phyloP scores from a whole-genome alignment of 768 basidiomycete genomes.

The Leccinum pellstonianum region DNA sequence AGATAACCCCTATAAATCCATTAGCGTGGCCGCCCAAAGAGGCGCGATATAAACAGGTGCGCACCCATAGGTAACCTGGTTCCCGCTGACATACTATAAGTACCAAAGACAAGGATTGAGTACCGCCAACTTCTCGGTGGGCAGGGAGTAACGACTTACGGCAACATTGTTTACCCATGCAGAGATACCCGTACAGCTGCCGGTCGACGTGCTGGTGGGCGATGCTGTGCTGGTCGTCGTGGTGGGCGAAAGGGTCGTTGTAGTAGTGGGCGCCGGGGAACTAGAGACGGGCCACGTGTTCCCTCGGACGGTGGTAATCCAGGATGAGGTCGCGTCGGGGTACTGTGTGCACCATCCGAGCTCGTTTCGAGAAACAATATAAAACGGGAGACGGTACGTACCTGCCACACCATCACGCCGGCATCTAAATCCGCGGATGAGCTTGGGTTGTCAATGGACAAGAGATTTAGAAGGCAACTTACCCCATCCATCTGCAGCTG shows the following conservation, averaged over 20 bases:
- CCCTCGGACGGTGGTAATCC: constrained; percentile 42
- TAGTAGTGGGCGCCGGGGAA: not conserved
- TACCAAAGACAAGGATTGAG: not conserved
- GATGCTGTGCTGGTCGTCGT: constrained; percentile 11
- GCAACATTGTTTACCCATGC: constrained; percentile 41
- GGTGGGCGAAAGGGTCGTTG: not conserved
- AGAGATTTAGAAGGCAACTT: constrained; percentile 25
- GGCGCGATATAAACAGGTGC: constrained; percentile 5
- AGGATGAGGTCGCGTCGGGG: constrained; percentile 38
- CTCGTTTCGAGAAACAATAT: not conserved
- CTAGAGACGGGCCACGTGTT: constrained; percentile 35
- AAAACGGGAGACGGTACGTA: constrained; percentile 10
- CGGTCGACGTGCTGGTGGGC: constrained; percentile 27
- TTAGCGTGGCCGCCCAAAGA: too few relatives aligned
- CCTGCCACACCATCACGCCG: constrained; percentile 46
- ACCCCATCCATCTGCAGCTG: constrained; percentile 68
- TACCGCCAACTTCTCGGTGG: not conserved
- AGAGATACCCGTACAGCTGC: constrained; percentile 41
- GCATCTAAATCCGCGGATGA: constrained; percentile 24
- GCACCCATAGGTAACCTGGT: constrained; percentile 41
- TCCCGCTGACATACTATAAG: constrained; percentile 42
- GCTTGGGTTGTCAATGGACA: not conserved
- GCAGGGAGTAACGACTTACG: constrained; percentile 29
- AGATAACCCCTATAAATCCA: constrained; percentile 38
- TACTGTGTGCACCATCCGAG: constrained; percentile 24